Evolutionary conservation across 192 early-diverging fungal species (phyloP), one percentile per base, ranked within the genome.

Genomic region (Oehlia diaphana): DNA sequence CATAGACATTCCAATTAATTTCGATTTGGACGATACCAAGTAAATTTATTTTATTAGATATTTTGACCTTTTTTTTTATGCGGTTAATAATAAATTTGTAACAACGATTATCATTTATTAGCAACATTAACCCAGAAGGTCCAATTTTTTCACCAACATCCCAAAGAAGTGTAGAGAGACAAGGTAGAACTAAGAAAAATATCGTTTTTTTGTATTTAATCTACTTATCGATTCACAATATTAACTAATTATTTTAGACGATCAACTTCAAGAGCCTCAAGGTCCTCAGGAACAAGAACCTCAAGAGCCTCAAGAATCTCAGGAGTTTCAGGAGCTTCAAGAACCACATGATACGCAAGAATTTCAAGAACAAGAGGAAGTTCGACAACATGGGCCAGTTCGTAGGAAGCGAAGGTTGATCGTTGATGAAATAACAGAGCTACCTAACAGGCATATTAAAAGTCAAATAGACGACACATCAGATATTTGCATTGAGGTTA

Each of bases 351-450:
- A 47, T 12, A 9, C 44, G 10, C 80, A 78, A 44, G 61, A 62
- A 37, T 44, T 39, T 35, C 79, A 23, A 28, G 79, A 63, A 74
- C 79, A 35, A 10, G 65, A 71, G 14, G 71, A 62, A 42, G 31
- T 70, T 14, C 82, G 76, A 62, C 53, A 72, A 39, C 19, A 42
- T 63, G 72, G 72, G 28, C 80, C 73, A 9, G 69, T 39, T 62
- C 72, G 85, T 58, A 88, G 89, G 73, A 86, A 84, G 72, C 88
- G 92, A 58, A 91, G 86, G 72, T 76, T 93, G 2, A 79, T 92
- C 39, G 86, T 95, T 3, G 93, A 95, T 79, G 81, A 86, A 9
- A 80, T 87, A n/a, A 95, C 89, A 2, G 92, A 95, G 82, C 84
- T 95, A 71, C 79, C 90, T 23, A 83, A 88, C 64, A 83, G 87